phyloP scores from a whole-genome alignment of 345 rosid species.

The Citrus hindsii region DNA sequence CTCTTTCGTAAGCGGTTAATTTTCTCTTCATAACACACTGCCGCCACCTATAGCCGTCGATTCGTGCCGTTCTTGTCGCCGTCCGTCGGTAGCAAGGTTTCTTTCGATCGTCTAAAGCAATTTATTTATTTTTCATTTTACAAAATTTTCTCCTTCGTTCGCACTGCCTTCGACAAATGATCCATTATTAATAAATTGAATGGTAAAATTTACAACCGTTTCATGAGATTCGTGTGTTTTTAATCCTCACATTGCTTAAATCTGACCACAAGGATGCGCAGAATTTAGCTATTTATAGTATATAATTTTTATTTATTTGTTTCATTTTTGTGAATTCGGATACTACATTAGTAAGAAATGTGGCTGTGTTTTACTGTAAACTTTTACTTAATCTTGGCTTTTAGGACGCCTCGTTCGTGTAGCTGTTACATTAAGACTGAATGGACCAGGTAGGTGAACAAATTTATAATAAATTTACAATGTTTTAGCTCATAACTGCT shows the following conservation, averaged over 20 bases:
- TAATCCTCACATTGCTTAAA: not conserved
- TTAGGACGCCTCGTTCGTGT: slow-evolving; percentile 3
- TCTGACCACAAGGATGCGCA: not conserved
- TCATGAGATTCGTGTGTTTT: not conserved
- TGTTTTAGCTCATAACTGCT: slow-evolving; percentile 5
- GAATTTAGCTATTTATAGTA: no score
- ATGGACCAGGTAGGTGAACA: slow-evolving; percentile 56
- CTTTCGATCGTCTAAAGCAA: not conserved
- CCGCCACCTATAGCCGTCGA: not conserved
- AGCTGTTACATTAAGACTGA: slow-evolving; percentile 11
- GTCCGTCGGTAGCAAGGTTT: not conserved
- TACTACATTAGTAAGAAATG: not conserved
- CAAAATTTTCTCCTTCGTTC: not conserved
- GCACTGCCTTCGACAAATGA: not conserved
- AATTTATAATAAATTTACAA: not conserved
- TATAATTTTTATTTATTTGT: no score
- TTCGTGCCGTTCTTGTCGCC: not conserved
- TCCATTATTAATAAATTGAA: not conserved
- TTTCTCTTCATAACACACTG: not conserved
- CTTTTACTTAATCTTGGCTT: not conserved
- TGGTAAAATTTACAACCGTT: not conserved
- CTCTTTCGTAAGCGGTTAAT: no score
- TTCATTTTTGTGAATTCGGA: not conserved
- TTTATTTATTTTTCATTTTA: not conserved
- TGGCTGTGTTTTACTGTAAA: not conserved